A percentile compares a stretch with the other conserved stretches of the same genome.
phyloP scores from a whole-genome alignment of 192 early-diverging fungal species.

The Coemansia sp. region DNA sequence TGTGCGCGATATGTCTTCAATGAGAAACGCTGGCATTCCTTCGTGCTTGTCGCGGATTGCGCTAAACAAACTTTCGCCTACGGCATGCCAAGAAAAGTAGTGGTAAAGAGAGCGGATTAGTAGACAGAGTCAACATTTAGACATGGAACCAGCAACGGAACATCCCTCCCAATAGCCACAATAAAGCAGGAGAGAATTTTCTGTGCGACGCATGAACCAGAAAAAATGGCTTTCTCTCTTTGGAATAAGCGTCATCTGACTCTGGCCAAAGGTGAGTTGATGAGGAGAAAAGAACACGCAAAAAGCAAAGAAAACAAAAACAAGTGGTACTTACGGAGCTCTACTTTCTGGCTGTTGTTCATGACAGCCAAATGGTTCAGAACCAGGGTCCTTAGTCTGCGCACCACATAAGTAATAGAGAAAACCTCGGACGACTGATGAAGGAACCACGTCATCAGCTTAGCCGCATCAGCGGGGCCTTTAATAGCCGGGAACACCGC shows the following conservation, averaged over 20 bases:
- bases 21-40: slow-evolving; percentile 43
- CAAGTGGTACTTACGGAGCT: slow-evolving; percentile 46
- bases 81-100: neutral
- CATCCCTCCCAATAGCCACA: too few relatives aligned
- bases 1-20: slow-evolving; percentile 47
- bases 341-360: slow-evolving; percentile 33
- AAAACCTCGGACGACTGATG: slow-evolving; percentile 45
- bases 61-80: slow-evolving; percentile 41
- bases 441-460: slow-evolving; percentile 52
- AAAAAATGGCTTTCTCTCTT: neutral
- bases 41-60: slow-evolving; percentile 33
- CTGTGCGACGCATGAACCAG: neutral
- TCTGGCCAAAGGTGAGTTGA: neutral
- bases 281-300: neutral
- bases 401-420: slow-evolving; percentile 48
- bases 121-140: too few relatives aligned
- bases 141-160: too few relatives aligned
- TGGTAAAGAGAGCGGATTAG: too few relatives aligned
- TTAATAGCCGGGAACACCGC: slow-evolving; percentile 53
- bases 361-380: slow-evolving; percentile 53
- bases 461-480: slow-evolving; percentile 49
- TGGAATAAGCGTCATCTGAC: slow-evolving; percentile 5
- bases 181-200: too few relatives aligned
- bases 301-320: neutral
- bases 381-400: slow-evolving; percentile 43